Evolutionary conservation across 495 filamentous ascomycete genomes (phyloP), one percentile per base, ranked within the genome.

Genomic region (Thozetella sp.): DNA sequence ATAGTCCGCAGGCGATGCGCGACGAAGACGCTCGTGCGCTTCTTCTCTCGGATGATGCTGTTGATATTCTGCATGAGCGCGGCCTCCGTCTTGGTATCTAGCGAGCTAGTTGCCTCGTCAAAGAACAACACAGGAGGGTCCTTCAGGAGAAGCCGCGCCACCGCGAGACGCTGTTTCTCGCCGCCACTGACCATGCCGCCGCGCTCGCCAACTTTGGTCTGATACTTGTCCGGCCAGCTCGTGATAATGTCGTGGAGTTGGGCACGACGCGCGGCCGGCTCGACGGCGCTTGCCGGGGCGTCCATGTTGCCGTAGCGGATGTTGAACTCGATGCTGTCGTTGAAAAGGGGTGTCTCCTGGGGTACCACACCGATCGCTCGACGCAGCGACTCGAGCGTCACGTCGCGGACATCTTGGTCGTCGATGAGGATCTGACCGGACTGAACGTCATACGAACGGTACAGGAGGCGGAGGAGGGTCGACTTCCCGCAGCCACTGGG

Each of bases 161-260:
- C 86, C 1, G 96, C 95, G 26, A 99, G 75, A 3, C 95, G 86
- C 69, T 99, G 95, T 73, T 98, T 98, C 76, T 99, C 95, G 27
- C 95, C 95, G 9, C 93, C 95, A 2, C 90, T 94, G 19, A 98
- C 97, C 95, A 98, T 98, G 89, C 98, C 90, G 1, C 95, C 95
- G 23, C 96, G 82, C 79, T 99, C 95, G 19, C 95, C 95, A 12
- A 99, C 95, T 67, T 90, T 93, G 1, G 95, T 99, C 19, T 90
- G 72, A 67, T 99, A 99, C 2, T 93, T 92, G 17, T 93, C 88
- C 1, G 93, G 93, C 63, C 94, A 86, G 27, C 74, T 74, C 54
- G 84, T 78, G 55, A 99, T 88, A 51, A 90, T 91, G 22, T 96
- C 88, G 71, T 97, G 87, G 51, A 98, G 92, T 55, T 87, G 86